Evolutionary conservation across 2,329 filamentous ascomycete species (phyloP).

Genomic region (Thelonectria blattea): DNA sequence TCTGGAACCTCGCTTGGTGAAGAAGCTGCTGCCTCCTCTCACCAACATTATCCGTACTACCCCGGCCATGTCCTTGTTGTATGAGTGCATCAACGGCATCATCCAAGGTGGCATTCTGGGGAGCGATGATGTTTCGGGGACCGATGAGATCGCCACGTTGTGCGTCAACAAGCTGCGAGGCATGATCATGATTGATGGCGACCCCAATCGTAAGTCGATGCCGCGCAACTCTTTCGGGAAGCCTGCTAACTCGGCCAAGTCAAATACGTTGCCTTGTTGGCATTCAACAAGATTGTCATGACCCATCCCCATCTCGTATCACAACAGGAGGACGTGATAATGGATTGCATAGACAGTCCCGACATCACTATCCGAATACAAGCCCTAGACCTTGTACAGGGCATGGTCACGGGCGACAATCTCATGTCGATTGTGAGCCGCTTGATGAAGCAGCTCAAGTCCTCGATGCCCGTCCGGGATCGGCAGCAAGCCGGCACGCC

Average conservation of each 20-base stretch:
- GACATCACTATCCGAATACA: conserved; percentile 96
- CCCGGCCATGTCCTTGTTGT: conserved; percentile 95
- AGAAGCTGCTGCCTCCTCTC: conserved; percentile 87
- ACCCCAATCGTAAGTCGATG: conserved; percentile 79
- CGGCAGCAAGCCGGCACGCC: conserved; percentile 50
- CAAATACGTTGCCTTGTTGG: conserved; percentile 94
- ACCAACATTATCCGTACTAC: conserved; percentile 94
- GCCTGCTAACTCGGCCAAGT: conserved; percentile 57
- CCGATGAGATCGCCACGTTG: conserved; percentile 88
- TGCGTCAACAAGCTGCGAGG: conserved; percentile 92
- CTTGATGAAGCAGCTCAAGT: conserved; percentile 84
- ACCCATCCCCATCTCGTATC: conserved; percentile 89
- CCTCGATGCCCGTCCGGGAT: conserved; percentile 60
- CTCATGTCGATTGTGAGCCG: conserved; percentile 83
- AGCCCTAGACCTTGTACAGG: conserved; percentile 87
- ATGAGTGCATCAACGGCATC: conserved; percentile 98
- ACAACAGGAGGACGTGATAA: conserved; percentile 92
- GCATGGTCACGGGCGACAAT: conserved; percentile 91
- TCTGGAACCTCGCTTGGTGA: conserved; percentile 86
- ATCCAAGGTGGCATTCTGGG: conserved; percentile 95
- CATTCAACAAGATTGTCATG: conserved; percentile 91
- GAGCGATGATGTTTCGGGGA: conserved; percentile 77
- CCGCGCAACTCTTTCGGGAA: neutral
- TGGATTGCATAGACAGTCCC: conserved; percentile 93
- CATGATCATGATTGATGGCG: conserved; percentile 92